Conservation (phyloP, 306 rosid species). For the Aeschynomene evenia region DNA sequence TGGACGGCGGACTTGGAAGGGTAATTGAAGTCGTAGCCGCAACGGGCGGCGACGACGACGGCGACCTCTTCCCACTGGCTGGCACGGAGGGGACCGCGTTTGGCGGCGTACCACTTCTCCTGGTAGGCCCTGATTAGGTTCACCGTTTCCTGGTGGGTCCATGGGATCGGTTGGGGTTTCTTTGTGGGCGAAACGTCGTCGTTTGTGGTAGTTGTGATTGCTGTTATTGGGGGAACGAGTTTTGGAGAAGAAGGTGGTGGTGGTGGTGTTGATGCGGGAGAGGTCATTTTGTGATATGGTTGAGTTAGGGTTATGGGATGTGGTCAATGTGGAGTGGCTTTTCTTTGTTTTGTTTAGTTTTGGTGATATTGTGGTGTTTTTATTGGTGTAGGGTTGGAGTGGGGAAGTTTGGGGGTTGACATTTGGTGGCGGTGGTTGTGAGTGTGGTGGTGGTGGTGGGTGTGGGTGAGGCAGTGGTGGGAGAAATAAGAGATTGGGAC, state of each 20-base stretch:
- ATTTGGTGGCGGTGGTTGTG: background rate
- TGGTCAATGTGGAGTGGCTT: background rate
- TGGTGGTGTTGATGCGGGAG: background rate
- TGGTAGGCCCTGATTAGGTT: conserved; percentile 82
- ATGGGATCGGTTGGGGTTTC: conserved; percentile 65
- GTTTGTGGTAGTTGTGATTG: background rate
- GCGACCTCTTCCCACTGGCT: conserved; percentile 93
- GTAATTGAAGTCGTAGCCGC: conserved; percentile 63
- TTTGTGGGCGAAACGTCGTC: conserved; percentile 26
- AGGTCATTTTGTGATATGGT: background rate
- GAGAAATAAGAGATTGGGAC: background rate
- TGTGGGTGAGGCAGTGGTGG: background rate
- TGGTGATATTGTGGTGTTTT: background rate
- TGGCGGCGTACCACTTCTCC: conserved; percentile 82
- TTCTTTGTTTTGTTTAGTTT: background rate
- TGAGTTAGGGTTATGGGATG: background rate
- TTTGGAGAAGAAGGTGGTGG: conserved; percentile 15
- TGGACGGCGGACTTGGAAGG: conserved; percentile 68
- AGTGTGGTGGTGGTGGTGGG: background rate
- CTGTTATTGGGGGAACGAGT: background rate
- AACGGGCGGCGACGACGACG: conserved; percentile 73
- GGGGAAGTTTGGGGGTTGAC: background rate
- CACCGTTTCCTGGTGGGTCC: conserved; percentile 85
- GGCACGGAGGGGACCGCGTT: conserved; percentile 76
- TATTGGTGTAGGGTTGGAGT: background rate